Base-by-base conservation (phyloP, 2,329 filamentous ascomycete species). In the Proliferodiscus dingleyae region DNA sequence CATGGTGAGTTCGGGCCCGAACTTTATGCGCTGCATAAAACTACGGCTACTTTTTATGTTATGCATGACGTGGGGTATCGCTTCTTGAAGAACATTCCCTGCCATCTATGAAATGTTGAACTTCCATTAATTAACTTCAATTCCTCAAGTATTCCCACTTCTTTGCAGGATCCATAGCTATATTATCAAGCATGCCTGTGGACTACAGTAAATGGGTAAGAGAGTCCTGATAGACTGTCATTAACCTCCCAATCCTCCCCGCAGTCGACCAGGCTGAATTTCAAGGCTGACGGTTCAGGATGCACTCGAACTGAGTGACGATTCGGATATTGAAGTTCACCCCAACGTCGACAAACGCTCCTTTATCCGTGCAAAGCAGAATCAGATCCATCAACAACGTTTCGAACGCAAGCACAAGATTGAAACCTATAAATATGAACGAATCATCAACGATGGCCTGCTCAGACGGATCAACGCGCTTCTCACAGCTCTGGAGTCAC, bases 341-440 rank as follows among this genome's bases (percentile, higher is more conserved):
- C 93, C 93, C 50, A 98, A 98, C 65, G 93, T 98, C 65, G 93
- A 98, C 72, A 98, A 98, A 69, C 81, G 85, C 41, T 97, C 91
- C 50, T 98, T 98, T 69, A 98, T 98, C 66, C 88, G 91, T 55
- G 94, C 93, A 55, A 98, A 98, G 71, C 93, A 97, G 72, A 85
- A 83, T 59, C 90, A 98, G 70, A 98, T 98, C 60, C 93, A 98
- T 67, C 82, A 90, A 63, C 85, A 96, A 65, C 85, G 93, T 45
- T 75, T 83, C 56, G 85, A 94, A 61, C 85, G 93, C 46, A 88
- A 86, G 64, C 82, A 87, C 59, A 85, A 95, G 62, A 97, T 98
- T 65, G 83, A 87, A 60, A 93, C 89, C 5, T 77, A 93, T 57
- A 91, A 91, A 69, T 97, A 95, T 68, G 93, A 94, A 69, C 84